Evolutionary conservation across 1,284 basidiomycete species (phyloP).

Genomic region (Schizophyllum amplum): DNA sequence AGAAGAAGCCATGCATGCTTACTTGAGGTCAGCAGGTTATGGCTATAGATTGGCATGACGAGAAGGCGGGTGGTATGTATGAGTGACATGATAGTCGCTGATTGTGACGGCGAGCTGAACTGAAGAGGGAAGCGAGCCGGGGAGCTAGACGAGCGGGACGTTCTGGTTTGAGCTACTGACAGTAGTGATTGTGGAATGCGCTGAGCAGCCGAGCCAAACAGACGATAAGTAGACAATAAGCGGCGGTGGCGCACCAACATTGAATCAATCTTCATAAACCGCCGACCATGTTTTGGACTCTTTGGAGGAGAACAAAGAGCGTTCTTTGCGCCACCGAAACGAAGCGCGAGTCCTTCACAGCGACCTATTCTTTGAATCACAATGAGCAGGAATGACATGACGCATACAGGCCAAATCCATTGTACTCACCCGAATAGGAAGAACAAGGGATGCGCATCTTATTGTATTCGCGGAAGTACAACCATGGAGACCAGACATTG

Average conservation of each 20-base stretch:
- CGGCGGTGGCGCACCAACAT: neutral
- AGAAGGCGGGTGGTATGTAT: neutral
- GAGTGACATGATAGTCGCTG: neutral
- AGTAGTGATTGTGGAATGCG: neutral
- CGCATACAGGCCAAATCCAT: neutral
- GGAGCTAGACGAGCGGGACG: neutral
- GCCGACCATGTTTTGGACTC: neutral
- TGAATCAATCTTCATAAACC: neutral
- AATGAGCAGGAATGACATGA: neutral
- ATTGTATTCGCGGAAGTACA: neutral
- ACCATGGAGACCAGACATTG: neutral
- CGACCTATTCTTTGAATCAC: neutral
- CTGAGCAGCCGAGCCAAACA: neutral
- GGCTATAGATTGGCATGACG: neutral
- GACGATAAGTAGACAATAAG: neutral
- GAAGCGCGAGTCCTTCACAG: neutral
- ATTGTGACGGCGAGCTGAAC: neutral
- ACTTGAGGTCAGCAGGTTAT: neutral
- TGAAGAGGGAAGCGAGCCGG: neutral
- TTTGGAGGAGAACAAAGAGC: no score
- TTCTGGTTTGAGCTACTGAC: no score
- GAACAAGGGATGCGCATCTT: neutral
- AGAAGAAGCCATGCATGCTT: neutral
- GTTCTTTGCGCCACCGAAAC: neutral
- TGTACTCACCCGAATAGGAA: neutral